phyloP scores from a whole-genome alignment of 1,284 basidiomycete species.

The Neonothopanus nambi region DNA sequence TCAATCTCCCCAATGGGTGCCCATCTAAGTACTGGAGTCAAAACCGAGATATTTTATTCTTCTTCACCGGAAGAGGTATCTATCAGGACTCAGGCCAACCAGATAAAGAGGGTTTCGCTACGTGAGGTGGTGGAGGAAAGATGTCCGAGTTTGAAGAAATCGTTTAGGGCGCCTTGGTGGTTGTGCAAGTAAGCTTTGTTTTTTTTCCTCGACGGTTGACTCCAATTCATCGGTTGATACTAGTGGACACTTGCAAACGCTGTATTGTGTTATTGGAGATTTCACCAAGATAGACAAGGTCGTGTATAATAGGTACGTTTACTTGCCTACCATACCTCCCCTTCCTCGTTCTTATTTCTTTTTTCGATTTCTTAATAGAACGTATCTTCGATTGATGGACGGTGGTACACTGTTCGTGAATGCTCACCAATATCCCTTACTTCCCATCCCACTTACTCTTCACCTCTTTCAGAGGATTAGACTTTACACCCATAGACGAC shows the following conservation, averaged over 20 bases:
- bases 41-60: constrained; percentile 1
- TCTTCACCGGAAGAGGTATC: not conserved
- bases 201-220: too few relatives aligned
- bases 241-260: constrained; percentile 74
- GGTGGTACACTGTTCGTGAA: constrained; percentile 73
- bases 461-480: constrained; percentile 57
- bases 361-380: constrained; percentile 41
- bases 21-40: too few relatives aligned
- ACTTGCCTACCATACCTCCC: not conserved
- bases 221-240: constrained; percentile 5
- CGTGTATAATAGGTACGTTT: constrained; percentile 59
- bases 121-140: constrained; percentile 49
- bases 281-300: constrained; percentile 66
- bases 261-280: constrained; percentile 53
- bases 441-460: not conserved
- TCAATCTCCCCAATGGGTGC: too few relatives aligned
- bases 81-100: not conserved
- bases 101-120: constrained; percentile 1
- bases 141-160: constrained; percentile 56
- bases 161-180: constrained; percentile 70
- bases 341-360: not conserved
- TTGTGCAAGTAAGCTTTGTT: constrained; percentile 53
- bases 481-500: constrained; percentile 66
- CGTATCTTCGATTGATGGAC: constrained; percentile 60
- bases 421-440: not conserved